Conservation (phyloP, 2,329 filamentous ascomycete genomes). For the Gnomoniopsis smithogilvyi region DNA sequence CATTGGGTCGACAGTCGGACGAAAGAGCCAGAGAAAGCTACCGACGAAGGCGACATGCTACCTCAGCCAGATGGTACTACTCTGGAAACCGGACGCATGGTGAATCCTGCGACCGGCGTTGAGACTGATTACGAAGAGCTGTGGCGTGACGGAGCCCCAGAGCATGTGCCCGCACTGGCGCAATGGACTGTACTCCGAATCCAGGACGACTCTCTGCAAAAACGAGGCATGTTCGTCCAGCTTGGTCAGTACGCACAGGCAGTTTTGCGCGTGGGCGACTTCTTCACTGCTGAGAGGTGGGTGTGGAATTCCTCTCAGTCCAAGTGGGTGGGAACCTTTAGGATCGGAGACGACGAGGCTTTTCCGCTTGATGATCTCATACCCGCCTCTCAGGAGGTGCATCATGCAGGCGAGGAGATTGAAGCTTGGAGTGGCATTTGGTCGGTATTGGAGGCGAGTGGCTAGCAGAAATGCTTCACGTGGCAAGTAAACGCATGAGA, state of each 20-base stretch:
- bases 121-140: slow-evolving; percentile 63
- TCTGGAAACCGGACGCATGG: slow-evolving; percentile 58
- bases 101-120: slow-evolving; percentile 51
- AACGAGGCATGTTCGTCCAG: slow-evolving; percentile 49
- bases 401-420: neutral
- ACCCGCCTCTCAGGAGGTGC: too few species aligned
- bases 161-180: slow-evolving; percentile 28
- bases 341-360: neutral
- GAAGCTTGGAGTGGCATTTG: slow-evolving; percentile 2
- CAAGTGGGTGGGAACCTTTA: slow-evolving; percentile 5
- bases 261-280: slow-evolving; percentile 42
- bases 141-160: slow-evolving; percentile 48
- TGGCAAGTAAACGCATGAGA: too few species aligned
- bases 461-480: neutral
- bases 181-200: slow-evolving; percentile 36
- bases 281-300: slow-evolving; percentile 54
- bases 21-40: slow-evolving; percentile 31
- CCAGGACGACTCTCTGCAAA: slow-evolving; percentile 27
- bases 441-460: slow-evolving; percentile 7
- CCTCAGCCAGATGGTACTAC: slow-evolving; percentile 36
- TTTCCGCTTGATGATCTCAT: slow-evolving; percentile 1
- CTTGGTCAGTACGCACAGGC: slow-evolving; percentile 56
- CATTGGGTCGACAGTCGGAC: slow-evolving; percentile 60
- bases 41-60: slow-evolving; percentile 57
- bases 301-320: slow-evolving; percentile 31